Conservation (phyloP, 2,329 filamentous ascomycete species). For the Fusarium cyanostomum region DNA sequence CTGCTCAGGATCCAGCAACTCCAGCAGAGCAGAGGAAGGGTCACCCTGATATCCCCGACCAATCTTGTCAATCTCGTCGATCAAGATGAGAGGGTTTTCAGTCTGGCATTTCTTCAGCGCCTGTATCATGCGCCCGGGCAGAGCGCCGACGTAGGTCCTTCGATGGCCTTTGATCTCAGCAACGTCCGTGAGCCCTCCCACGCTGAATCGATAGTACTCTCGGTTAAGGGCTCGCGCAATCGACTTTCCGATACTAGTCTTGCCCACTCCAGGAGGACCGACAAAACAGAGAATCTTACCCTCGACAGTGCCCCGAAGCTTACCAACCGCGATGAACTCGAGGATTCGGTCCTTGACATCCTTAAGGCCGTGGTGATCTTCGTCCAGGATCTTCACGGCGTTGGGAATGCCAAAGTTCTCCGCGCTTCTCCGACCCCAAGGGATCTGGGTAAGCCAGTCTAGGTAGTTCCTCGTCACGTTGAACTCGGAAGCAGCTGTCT, state of each 20-base stretch:
- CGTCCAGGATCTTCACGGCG: slow-evolving; percentile 88
- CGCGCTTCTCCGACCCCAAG: slow-evolving; percentile 93
- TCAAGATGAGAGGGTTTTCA: slow-evolving; percentile 94
- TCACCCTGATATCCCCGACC: slow-evolving; percentile 96
- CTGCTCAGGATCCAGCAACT: slow-evolving; percentile 95
- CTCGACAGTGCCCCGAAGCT: slow-evolving; percentile 94
- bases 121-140: slow-evolving; percentile 97
- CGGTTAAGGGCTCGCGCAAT: slow-evolving; percentile 94
- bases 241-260: slow-evolving; percentile 98
- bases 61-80: slow-evolving; percentile 98
- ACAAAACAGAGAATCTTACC: slow-evolving; percentile 99
- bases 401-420: slow-evolving; percentile 97
- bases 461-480: slow-evolving; percentile 98
- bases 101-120: slow-evolving; percentile 99
- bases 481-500: slow-evolving; percentile 96
- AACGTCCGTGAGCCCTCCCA: slow-evolving; percentile 95
- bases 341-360: slow-evolving; percentile 98
- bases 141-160: slow-evolving; percentile 93
- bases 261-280: slow-evolving; percentile 95
- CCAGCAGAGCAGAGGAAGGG: slow-evolving; percentile 90
- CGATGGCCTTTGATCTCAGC: slow-evolving; percentile 99
- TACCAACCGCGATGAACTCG: slow-evolving; percentile 98
- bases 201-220: slow-evolving; percentile 98
- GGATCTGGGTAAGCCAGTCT: slow-evolving; percentile 98
- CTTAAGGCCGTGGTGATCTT: slow-evolving; percentile 96